Conservation (phyloP, 2,329 filamentous ascomycete species). For the Elsinoe australis region DNA sequence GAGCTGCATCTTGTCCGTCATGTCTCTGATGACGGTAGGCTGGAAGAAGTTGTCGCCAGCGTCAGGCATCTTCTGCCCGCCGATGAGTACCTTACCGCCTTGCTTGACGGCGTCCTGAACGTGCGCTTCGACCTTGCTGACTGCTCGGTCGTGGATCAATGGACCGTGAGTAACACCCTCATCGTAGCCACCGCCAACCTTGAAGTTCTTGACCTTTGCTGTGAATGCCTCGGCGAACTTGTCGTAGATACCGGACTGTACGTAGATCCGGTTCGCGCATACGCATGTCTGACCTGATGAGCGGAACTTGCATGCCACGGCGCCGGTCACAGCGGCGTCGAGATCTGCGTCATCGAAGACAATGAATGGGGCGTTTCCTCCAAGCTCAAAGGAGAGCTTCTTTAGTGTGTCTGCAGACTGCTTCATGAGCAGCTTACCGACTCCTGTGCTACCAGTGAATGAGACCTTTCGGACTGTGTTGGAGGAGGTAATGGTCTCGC, state of each 20-base stretch:
- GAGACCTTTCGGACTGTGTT: slow-evolving; percentile 79
- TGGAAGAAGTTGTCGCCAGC: slow-evolving; percentile 82
- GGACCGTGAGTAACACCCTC: slow-evolving; percentile 69
- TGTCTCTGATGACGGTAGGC: slow-evolving; percentile 79
- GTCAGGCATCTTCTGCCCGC: slow-evolving; percentile 65
- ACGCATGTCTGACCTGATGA: slow-evolving; percentile 95
- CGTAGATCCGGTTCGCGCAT: slow-evolving; percentile 65
- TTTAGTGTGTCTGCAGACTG: slow-evolving; percentile 78
- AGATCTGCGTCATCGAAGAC: slow-evolving; percentile 91
- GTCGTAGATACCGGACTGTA: slow-evolving; percentile 72
- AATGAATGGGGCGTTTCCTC: slow-evolving; percentile 92
- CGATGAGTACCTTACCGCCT: slow-evolving; percentile 65
- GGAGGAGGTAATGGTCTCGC: slow-evolving; percentile 66
- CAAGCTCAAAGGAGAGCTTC: slow-evolving; percentile 82
- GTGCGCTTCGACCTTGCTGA: slow-evolving; percentile 70
- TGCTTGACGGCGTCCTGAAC: slow-evolving; percentile 71
- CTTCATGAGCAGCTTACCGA: slow-evolving; percentile 75
- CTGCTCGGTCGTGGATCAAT: slow-evolving; percentile 74
- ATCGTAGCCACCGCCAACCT: slow-evolving; percentile 66
- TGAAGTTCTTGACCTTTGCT: slow-evolving; percentile 65
- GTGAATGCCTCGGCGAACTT: slow-evolving; percentile 61
- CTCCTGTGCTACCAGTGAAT: slow-evolving; percentile 71
- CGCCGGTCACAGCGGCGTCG: slow-evolving; percentile 73
- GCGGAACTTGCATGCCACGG: slow-evolving; percentile 83
- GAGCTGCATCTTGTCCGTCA: slow-evolving; percentile 78